phyloP scores from a whole-genome alignment of 306 rosid species.

The Lathyrus sativus region DNA sequence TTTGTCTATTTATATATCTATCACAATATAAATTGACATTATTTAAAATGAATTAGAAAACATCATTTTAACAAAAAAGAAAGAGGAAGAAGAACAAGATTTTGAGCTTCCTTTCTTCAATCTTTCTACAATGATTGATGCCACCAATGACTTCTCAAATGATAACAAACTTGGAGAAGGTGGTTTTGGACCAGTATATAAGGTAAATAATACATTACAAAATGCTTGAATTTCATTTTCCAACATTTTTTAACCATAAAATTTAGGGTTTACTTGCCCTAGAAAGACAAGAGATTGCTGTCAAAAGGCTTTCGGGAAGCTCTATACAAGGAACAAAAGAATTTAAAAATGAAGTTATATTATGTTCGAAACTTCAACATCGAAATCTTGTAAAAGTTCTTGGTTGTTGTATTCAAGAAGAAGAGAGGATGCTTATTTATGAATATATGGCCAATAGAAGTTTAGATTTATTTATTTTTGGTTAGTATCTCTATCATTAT shows the following conservation, averaged over 20 bases:
- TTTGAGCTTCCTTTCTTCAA: conserved; percentile 34
- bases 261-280: conserved; percentile 22
- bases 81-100: not conserved
- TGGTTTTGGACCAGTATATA: conserved; percentile 40
- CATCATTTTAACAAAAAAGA: not conserved
- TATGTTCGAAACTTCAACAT: conserved; percentile 28
- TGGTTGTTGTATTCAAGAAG: conserved; percentile 30
- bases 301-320: conserved; percentile 39
- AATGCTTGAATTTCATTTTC: not conserved
- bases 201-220: conserved; percentile 3
- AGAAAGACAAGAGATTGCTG: conserved; percentile 30
- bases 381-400: conserved; percentile 35
- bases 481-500: not conserved
- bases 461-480: conserved; percentile 31
- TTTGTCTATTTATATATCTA: not conserved
- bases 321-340: conserved; percentile 33
- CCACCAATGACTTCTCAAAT: conserved; percentile 31
- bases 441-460: conserved; percentile 35
- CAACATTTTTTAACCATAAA: not conserved
- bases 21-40: not conserved
- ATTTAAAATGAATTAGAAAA: not conserved
- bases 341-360: conserved; percentile 32
- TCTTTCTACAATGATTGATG: not conserved
- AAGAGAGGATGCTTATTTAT: conserved; percentile 28
- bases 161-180: conserved; percentile 45